Evolutionary conservation across 1,284 basidiomycete genomes (phyloP).

Genomic region (Moesziomyces globuligerus): DNA sequence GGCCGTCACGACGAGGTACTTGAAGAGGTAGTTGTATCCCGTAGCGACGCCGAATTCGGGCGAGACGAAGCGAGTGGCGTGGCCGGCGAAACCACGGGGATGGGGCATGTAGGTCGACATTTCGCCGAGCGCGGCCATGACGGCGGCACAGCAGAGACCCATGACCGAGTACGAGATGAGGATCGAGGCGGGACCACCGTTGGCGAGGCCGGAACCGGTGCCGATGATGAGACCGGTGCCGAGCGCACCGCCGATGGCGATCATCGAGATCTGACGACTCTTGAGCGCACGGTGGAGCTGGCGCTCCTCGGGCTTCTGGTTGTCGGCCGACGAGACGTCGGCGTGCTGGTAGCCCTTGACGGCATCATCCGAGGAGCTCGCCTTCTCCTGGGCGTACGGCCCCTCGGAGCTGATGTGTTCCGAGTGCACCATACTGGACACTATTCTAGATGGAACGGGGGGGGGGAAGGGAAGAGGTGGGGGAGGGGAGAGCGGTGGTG

Average conservation of each 20-base stretch:
- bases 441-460: too few relatives aligned
- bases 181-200: slow-evolving; percentile 69
- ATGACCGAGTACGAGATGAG: slow-evolving; percentile 69
- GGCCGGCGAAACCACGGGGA: slow-evolving; percentile 67
- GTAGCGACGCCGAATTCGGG: slow-evolving; percentile 68
- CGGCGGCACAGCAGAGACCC: slow-evolving; percentile 44
- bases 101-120: slow-evolving; percentile 70
- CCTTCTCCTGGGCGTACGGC: slow-evolving; percentile 28
- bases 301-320: slow-evolving; percentile 35
- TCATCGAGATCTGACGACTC: slow-evolving; percentile 74
- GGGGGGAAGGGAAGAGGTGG: background rate
- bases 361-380: slow-evolving; percentile 14
- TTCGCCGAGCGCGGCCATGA: slow-evolving; percentile 66
- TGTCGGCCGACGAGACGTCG: slow-evolving; percentile 16
- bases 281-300: slow-evolving; percentile 70
- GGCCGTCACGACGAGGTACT: slow-evolving; percentile 34
- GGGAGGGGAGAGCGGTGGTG: background rate
- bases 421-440: slow-evolving; percentile 16
- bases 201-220: slow-evolving; percentile 68
- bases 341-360: slow-evolving; percentile 33
- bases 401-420: slow-evolving; percentile 13
- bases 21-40: slow-evolving; percentile 56
- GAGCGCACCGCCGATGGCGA: slow-evolving; percentile 59
- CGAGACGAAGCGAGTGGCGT: slow-evolving; percentile 70
- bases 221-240: slow-evolving; percentile 80